Evolutionary conservation across 2,329 filamentous ascomycete species (phyloP), one percentile per base, ranked within the genome.

Genomic region (Botryosphaeria dothidea): DNA sequence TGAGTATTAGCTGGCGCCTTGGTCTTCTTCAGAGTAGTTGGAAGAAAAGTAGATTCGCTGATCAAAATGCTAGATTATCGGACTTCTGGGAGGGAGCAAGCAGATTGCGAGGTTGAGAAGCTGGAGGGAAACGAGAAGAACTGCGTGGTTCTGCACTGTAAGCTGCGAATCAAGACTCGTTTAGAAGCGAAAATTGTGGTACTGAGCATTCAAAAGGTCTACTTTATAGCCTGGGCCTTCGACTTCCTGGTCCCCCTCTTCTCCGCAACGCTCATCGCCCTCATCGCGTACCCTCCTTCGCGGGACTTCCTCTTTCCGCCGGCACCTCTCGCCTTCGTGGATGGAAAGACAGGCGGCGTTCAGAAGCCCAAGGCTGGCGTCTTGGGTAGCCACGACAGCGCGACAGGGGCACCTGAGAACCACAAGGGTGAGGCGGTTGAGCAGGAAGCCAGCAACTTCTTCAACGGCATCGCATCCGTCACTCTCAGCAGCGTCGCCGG

Each of bases 341-440:
- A 89, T 68, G 80, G 83, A 36, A 86, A 84, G 66, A 90, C 89
- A 0, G 92, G 92, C 6, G 90, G 90, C 6, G 82, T 94, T 0
- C 88, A 95, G 75, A 93, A 90, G 70, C 92, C 92, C 0, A 86
- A 87, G 58, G 85, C 92, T 2, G 92, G 92, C 1, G 87, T 92
- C 0, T 78, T 95, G 0, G 92, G 90, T 0, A 92, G 90, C 21
- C 85, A 89, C 29, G 90, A 92, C 66, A 92, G 90, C 65, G 84
- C 90, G 0, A 96, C 92, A 0, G 92, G 92, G 1, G 92, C 92
- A 0, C 90, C 92, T 0, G 91, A 96, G 74, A 92, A 92, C 69
- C 86, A 92, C 77, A 90, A 92, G 73, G 92, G 92, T 27, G 92
- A 95, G 74, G 91, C 91, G 0, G 90, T 92, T 0, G 92, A 96